Evolutionary conservation across 495 filamentous ascomycete genomes (phyloP).

Genomic region (Aspergillus olivimuriae): DNA sequence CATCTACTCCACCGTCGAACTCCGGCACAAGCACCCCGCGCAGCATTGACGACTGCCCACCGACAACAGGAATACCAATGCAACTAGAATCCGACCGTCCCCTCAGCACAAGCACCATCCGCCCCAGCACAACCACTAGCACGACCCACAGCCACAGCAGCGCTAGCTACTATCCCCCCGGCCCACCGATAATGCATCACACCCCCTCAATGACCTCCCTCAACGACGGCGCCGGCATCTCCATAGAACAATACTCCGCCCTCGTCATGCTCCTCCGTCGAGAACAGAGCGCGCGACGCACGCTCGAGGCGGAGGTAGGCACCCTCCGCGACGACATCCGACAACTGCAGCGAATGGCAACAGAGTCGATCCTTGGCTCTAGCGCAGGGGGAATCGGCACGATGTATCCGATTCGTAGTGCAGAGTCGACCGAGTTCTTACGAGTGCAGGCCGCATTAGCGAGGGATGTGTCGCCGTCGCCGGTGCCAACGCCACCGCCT

Average conservation of each 20-base stretch:
- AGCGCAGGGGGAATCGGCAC: constrained; percentile 27
- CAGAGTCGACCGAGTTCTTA: constrained; percentile 31
- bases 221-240: constrained; percentile 34
- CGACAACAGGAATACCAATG: no score
- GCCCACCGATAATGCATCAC: neutral
- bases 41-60: constrained; percentile 3
- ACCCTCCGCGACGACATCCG: constrained; percentile 46
- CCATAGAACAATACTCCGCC: constrained; percentile 51
- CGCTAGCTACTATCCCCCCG: neutral
- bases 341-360: constrained; percentile 28
- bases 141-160: neutral
- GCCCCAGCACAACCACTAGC: constrained; percentile 18
- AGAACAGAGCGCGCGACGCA: constrained; percentile 49
- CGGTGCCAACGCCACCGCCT: no score
- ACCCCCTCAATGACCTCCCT: constrained; percentile 29
- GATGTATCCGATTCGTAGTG: constrained; percentile 32
- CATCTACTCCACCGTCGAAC: constrained; percentile 16
- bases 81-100: constrained; percentile 23
- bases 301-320: constrained; percentile 46
- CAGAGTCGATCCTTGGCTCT: constrained; percentile 30
- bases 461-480: neutral
- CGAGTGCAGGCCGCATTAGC: constrained; percentile 14
- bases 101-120: constrained; percentile 36
- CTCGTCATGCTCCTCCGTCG: constrained; percentile 49
- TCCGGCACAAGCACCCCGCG: constrained; percentile 5